phyloP scores from a whole-genome alignment of 768 basidiomycete species.

The Polyporus arcularius region DNA sequence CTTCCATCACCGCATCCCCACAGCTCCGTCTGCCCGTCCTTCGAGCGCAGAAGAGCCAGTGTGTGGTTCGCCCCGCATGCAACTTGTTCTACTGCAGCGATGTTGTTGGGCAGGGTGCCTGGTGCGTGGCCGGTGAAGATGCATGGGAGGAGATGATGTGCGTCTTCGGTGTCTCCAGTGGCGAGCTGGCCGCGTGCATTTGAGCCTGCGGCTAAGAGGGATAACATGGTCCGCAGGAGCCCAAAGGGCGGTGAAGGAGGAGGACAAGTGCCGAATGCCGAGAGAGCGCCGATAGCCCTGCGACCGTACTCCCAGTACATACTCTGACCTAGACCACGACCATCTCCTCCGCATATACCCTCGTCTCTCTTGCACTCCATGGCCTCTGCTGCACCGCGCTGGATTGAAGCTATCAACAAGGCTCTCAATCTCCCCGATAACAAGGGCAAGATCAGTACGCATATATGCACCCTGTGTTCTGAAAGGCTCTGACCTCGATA shows the following conservation, averaged over 20 bases:
- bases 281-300: not conserved
- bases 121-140: slow-evolving; percentile 30
- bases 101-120: slow-evolving; percentile 27
- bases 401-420: slow-evolving; percentile 29
- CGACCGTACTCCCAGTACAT: no score
- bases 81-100: slow-evolving; percentile 47
- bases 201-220: slow-evolving; percentile 47
- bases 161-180: slow-evolving; percentile 40
- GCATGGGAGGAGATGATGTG: slow-evolving; percentile 40
- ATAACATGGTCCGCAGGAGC: not conserved
- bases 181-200: slow-evolving; percentile 52
- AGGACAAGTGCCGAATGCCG: no score
- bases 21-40: slow-evolving; percentile 39
- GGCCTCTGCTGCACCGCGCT: slow-evolving; percentile 23
- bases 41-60: slow-evolving; percentile 55
- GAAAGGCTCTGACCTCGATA: not conserved
- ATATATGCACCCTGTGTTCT: not conserved
- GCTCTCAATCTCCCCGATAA: slow-evolving; percentile 27
- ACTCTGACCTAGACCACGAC: not conserved
- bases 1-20: slow-evolving; percentile 79
- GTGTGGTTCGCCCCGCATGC: slow-evolving; percentile 82
- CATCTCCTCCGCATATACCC: not conserved
- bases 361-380: not conserved
- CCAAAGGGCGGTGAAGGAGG: no score
- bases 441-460: slow-evolving; percentile 26